These are phyloP conservation scores for Phytophthora colocasiae DNA, from an alignment of 352 stramenopile genomes.

Conservation along the genomic window DNA sequence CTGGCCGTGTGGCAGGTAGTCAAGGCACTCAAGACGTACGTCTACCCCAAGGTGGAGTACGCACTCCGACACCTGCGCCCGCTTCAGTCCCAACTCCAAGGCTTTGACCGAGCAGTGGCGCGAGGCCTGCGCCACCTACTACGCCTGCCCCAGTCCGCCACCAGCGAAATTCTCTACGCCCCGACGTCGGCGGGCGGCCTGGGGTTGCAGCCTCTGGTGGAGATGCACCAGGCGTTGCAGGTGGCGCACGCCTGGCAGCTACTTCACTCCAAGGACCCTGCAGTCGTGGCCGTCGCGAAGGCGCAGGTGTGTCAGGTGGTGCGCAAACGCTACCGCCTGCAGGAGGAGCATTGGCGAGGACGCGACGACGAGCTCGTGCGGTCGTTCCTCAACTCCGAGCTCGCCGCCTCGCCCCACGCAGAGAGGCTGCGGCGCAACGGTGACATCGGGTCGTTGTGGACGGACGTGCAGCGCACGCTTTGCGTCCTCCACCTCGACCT, in stretches of 20 bases:
- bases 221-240: constrained; percentile 24
- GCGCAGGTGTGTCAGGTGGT: constrained; percentile 10
- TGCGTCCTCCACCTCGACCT: not conserved
- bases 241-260: constrained; percentile 27
- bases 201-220: constrained; percentile 9
- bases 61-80: constrained; percentile 6
- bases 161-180: constrained; percentile 20
- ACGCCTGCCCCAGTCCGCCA: not conserved
- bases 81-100: constrained; percentile 10
- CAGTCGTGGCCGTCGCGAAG: not conserved
- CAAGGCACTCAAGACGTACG: constrained; percentile 19
- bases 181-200: constrained; percentile 13
- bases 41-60: constrained; percentile 22
- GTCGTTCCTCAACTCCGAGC: constrained; percentile 14
- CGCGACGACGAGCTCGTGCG: not conserved
- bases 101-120: constrained; percentile 1
- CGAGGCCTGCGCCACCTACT: constrained; percentile 7
- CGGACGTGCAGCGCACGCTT: constrained; percentile 11
- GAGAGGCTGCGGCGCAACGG: not conserved
- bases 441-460: constrained; percentile 19
- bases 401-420: constrained; percentile 5
- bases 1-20: constrained; percentile 7
- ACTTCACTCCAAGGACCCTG: constrained; percentile 12
- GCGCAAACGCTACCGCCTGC: constrained; percentile 16
- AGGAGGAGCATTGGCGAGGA: not conserved